Percentiles rank a stretch among this genome's conserved stretches.
Conservation (phyloP, 306 rosid genomes). For the Malus asiatica region DNA sequence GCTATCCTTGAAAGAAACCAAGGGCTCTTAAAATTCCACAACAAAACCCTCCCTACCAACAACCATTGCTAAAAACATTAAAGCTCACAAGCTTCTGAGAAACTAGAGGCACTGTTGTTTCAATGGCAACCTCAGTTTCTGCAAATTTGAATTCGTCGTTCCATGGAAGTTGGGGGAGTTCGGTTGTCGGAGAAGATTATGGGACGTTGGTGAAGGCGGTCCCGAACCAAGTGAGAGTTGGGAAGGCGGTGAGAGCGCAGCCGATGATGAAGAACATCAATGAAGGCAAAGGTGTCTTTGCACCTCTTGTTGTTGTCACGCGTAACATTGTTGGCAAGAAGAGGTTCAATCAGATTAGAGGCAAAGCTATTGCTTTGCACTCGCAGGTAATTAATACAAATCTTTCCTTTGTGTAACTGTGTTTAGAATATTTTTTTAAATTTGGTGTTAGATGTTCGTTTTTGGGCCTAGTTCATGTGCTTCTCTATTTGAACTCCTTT, state of each 20-base stretch:
- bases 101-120: neutral
- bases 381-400: constrained; percentile 56
- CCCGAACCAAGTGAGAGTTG: constrained; percentile 46
- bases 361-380: constrained; percentile 96
- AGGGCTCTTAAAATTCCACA: constrained; percentile 45
- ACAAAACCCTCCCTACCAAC: constrained; percentile 29
- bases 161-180: constrained; percentile 71
- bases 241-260: constrained; percentile 47
- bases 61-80: neutral
- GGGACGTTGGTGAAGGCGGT: constrained; percentile 36
- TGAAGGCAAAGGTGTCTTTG: constrained; percentile 94
- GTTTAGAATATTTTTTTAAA: too few relatives aligned
- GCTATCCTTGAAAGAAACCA: constrained; percentile 45
- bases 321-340: constrained; percentile 81
- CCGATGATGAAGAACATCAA: constrained; percentile 95
- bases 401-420: neutral
- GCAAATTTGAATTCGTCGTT: constrained; percentile 58
- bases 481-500: neutral
- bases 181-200: constrained; percentile 68
- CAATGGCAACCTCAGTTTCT: constrained; percentile 66
- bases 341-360: constrained; percentile 86
- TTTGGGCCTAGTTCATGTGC: neutral
- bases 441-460: too few relatives aligned
- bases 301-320: constrained; percentile 67
- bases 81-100: neutral